Base-by-base conservation (phyloP, 805 yeast species). In the Hanseniaspora mollemarum region DNA sequence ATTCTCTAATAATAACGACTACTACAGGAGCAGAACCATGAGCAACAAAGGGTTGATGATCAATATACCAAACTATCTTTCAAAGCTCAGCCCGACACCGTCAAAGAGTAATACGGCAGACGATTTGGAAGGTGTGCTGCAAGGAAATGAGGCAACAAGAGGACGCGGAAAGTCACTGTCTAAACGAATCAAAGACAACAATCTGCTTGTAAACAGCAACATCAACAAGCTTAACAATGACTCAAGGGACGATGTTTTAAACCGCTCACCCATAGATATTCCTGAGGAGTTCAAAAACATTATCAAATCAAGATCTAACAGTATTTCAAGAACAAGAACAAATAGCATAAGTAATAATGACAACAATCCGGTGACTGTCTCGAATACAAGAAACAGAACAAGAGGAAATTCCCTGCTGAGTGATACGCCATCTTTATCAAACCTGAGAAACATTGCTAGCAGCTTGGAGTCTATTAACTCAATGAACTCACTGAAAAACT, bases 11-110 rank as follows among this genome's bases (percentile, higher is more conserved):
- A 39, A 28, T n/a, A 15, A 21, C 22, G 37, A 43, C 9, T 25
- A 19, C n/a, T 3, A 37, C 10, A 24, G 28, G 22, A 44, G 28
- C 13, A 32, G 44, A 31, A 22, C 43, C 1, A 24, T 39, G 39
- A 46, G 51, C 39, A 46, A 39, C 25, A 46, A 46, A 25, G 51
- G 51, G 3, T 28, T 46, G 15, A 22, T 46, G 39, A 46, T 46
- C 26, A 46, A 46, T 22, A 39, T 46, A 32, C 51, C 51, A 4
- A 46, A 38, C 19, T 46, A 46, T 36, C 18, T 46, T 3, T 18
- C 44, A n/a, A 46, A 46, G 15, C 12, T 46, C 22, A 46, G 51
- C 16, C 51, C 51, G n/a, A 39, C 41, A 10, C 29, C 51, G 1
- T 46, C 51, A 3, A 36, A 13, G 33, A 10, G n/a, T 6, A 39